These are phyloP conservation scores for Pistacia integerrima DNA, from an alignment of 345 rosid genomes.

Conservation along the genomic window DNA sequence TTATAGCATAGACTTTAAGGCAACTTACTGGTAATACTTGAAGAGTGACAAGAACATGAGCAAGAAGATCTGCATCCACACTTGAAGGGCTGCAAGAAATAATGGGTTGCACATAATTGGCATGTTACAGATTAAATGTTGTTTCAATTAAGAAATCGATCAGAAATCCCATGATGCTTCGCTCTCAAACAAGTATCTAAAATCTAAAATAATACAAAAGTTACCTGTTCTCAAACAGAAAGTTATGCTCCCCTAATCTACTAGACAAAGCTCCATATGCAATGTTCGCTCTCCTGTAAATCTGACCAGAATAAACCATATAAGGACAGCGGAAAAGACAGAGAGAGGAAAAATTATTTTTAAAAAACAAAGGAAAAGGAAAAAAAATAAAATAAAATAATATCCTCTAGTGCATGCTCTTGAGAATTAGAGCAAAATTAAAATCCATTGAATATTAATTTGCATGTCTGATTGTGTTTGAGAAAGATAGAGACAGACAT, in stretches of 20 bases:
- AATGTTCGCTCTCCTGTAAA: conserved; percentile 65
- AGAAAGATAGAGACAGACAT: neutral
- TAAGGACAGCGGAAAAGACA: neutral
- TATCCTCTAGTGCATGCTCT: no score
- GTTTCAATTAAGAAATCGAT: neutral
- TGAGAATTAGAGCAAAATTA: no score
- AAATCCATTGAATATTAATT: neutral
- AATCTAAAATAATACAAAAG: conserved; percentile 11
- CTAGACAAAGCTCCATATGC: conserved; percentile 84
- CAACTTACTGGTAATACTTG: conserved; percentile 83
- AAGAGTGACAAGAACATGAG: conserved; percentile 68
- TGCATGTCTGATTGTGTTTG: neutral
- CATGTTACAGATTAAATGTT: neutral
- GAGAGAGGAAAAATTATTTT: neutral
- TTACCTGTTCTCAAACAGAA: conserved; percentile 78
- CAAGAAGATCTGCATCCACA: conserved; percentile 77
- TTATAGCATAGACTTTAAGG: conserved; percentile 6
- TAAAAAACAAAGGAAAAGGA: neutral
- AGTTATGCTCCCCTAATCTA: conserved; percentile 69
- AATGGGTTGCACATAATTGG: neutral
- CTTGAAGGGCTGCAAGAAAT: conserved; percentile 73
- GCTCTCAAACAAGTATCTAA: neutral
- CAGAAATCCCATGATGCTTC: neutral
- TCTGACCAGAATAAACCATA: conserved; percentile 45
- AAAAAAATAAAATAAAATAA: neutral